Conservation (phyloP, 75 land plant genomes). For the Sequoia sempervirens region DNA sequence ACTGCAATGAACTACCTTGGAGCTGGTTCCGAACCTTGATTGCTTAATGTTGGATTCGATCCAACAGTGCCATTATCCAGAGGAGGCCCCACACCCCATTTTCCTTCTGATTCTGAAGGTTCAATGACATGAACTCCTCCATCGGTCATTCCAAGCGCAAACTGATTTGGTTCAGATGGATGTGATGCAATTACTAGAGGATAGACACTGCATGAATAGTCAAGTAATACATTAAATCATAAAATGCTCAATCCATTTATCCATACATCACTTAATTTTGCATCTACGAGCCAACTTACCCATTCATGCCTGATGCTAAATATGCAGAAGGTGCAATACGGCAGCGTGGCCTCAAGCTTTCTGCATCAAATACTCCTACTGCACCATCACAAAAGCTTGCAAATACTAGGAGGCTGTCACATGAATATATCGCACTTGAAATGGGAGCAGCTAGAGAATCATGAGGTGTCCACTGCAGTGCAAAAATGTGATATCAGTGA, state of each 20-base stretch:
- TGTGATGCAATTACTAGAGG: constrained; percentile 72
- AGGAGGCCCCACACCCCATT: constrained; percentile 5
- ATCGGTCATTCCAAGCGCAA: constrained; percentile 77
- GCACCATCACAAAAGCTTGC: constrained; percentile 73
- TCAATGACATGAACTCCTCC: constrained; percentile 68
- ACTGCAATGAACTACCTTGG: background rate
- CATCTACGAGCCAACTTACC: background rate
- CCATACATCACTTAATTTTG: background rate
- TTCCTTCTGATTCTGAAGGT: constrained; percentile 25
- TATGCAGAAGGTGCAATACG: constrained; percentile 60
- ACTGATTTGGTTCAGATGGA: constrained; percentile 70
- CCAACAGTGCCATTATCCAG: constrained; percentile 5
- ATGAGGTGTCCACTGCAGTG: constrained; percentile 50
- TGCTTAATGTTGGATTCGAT: constrained; percentile 8
- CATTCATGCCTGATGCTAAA: constrained; percentile 10
- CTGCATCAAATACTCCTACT: constrained; percentile 64
- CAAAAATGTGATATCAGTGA: background rate
- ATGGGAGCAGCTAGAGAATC: constrained; percentile 50
- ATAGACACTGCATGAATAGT: constrained; percentile 22
- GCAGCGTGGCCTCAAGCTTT: constrained; percentile 57
- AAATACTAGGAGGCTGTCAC: constrained; percentile 67
- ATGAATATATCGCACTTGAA: constrained; percentile 70
- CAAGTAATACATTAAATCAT: background rate
- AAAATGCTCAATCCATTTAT: background rate
- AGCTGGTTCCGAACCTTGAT: constrained; percentile 2